A percentile compares a stretch with the other conserved stretches of the same genome.
Evolutionary conservation across 75 land plant genomes (phyloP).

Genomic region (Cunninghamia lanceolata): DNA sequence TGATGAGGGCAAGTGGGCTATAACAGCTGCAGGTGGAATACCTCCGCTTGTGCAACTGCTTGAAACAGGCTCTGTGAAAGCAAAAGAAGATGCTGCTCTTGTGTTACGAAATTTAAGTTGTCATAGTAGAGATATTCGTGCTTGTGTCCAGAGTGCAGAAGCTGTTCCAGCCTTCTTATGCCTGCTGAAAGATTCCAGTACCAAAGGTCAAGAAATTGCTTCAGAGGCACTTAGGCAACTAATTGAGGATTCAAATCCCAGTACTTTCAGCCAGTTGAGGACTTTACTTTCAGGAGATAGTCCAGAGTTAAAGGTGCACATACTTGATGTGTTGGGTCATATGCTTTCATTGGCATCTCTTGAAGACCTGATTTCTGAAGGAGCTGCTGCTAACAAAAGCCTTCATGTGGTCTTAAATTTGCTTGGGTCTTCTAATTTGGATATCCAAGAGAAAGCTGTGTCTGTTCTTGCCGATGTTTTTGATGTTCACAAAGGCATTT

Average conservation of each 20-base stretch:
- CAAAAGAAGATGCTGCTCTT: conserved; percentile 47
- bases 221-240: conserved; percentile 41
- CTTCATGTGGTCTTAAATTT: conserved; percentile 27
- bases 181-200: conserved; percentile 41
- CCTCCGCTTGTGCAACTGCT: conserved; percentile 53
- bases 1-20: conserved; percentile 58
- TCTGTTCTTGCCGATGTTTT: conserved; percentile 46
- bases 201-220: conserved; percentile 44
- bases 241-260: conserved; percentile 42
- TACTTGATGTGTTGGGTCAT: conserved; percentile 43
- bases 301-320: conserved; percentile 39
- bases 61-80: conserved; percentile 46
- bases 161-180: conserved; percentile 53
- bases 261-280: conserved; percentile 38
- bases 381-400: conserved; percentile 42
- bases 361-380: conserved; percentile 33
- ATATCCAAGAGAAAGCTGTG: conserved; percentile 38
- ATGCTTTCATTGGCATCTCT: conserved; percentile 40
- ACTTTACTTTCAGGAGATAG: conserved; percentile 36
- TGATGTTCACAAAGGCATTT: conserved; percentile 32
- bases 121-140: conserved; percentile 49
- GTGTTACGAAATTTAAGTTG: conserved; percentile 45
- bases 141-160: conserved; percentile 36
- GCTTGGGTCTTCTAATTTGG: conserved; percentile 21
- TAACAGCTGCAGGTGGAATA: conserved; percentile 65